phyloP scores from a whole-genome alignment of 2,329 filamentous ascomycete genomes.

The Metarhizium brunneum region DNA sequence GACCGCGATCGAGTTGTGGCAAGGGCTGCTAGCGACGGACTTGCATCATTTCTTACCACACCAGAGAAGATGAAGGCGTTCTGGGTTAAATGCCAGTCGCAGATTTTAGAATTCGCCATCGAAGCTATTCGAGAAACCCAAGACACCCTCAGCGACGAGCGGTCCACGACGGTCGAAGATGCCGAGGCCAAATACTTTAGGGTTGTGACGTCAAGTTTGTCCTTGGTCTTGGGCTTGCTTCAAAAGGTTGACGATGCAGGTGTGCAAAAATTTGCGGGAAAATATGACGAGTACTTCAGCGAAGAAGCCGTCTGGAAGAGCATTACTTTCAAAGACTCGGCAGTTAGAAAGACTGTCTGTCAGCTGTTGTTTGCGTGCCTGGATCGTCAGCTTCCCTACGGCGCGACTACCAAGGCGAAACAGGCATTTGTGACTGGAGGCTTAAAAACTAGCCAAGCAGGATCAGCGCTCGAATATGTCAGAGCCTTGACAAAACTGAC shows the following conservation, averaged over 20 bases:
- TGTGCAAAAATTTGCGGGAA: constrained; percentile 47
- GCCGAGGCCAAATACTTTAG: constrained; percentile 77
- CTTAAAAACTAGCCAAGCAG: constrained; percentile 60
- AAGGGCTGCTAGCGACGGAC: constrained; percentile 66
- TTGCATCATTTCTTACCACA: constrained; percentile 66
- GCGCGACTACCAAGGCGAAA: constrained; percentile 41
- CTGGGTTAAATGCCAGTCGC: constrained; percentile 70
- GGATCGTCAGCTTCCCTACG: constrained; percentile 36
- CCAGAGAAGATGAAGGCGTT: constrained; percentile 70
- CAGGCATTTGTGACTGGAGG: constrained; percentile 62
- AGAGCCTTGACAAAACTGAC: constrained; percentile 60
- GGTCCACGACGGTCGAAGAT: constrained; percentile 76
- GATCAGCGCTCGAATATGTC: constrained; percentile 65
- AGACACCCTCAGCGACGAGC: constrained; percentile 79
- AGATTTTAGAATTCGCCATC: constrained; percentile 74
- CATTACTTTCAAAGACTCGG: constrained; percentile 51
- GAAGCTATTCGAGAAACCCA: constrained; percentile 74
- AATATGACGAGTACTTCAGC: constrained; percentile 58
- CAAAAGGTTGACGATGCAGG: constrained; percentile 37
- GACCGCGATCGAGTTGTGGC: constrained; percentile 74
- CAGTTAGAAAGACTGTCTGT: constrained; percentile 41
- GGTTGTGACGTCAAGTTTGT: constrained; percentile 51
- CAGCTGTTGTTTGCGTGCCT: constrained; percentile 42
- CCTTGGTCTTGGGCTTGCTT: constrained; percentile 44
- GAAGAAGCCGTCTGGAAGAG: constrained; percentile 59